phyloP scores from a whole-genome alignment of 2,329 filamentous ascomycete species.

The Colletotrichum sidae region DNA sequence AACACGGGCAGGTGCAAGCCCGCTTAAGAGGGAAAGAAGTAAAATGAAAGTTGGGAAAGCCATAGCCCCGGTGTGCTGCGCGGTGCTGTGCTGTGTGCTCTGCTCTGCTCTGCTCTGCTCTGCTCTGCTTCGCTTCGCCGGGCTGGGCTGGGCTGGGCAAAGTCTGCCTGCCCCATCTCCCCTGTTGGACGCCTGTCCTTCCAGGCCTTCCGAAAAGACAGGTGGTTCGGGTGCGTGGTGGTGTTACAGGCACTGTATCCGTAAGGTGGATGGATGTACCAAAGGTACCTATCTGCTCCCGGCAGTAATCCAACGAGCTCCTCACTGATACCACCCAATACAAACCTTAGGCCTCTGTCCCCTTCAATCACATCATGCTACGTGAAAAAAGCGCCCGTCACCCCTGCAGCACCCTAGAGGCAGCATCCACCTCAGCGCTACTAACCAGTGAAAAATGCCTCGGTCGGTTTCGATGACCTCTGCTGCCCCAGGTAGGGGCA shows the following conservation, averaged over 20 bases:
- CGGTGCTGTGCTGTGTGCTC: too few relatives aligned
- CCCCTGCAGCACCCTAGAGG: conserved; percentile 32
- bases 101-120: too few relatives aligned
- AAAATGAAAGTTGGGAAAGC: conserved; percentile 21
- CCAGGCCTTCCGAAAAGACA: conserved; percentile 18
- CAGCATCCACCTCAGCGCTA: conserved; percentile 33
- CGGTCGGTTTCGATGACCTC: conserved; percentile 21
- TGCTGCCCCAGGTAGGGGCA: conserved; percentile 7
- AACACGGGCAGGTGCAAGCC: conserved; percentile 47
- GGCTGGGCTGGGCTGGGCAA: too few relatives aligned
- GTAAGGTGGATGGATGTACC: background rate
- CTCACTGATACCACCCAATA: conserved; percentile 7
- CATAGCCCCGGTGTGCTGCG: background rate
- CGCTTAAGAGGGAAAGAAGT: background rate
- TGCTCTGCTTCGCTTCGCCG: too few relatives aligned
- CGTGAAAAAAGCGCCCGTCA: conserved; percentile 26
- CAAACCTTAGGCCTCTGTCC: conserved; percentile 17
- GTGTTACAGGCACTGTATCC: too few relatives aligned
- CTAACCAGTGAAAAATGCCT: conserved; percentile 31
- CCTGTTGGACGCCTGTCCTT: background rate
- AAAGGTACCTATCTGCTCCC: background rate
- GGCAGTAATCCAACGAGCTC: background rate
- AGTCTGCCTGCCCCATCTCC: too few relatives aligned
- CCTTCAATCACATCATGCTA: conserved; percentile 36
- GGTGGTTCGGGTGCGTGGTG: too few relatives aligned